Conservation (phyloP, 2,329 filamentous ascomycete species). For the Berkeleyomyces basicola region DNA sequence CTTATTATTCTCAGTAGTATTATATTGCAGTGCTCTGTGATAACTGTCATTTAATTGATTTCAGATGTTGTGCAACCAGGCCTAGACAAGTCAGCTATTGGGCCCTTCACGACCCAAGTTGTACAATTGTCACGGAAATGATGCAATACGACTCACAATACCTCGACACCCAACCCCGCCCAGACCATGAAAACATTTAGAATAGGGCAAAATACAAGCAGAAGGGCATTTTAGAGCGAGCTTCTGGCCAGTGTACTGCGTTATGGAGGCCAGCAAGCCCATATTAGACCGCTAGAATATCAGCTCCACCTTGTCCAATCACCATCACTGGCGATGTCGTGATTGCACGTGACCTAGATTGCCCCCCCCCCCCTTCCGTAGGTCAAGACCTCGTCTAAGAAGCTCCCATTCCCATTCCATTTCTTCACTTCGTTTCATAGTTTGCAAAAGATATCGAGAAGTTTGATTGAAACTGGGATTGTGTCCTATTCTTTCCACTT, state of each 20-base stretch:
- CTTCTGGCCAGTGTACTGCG: not conserved
- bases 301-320: slow-evolving; percentile 11
- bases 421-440: not conserved
- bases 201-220: not conserved
- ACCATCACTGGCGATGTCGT: slow-evolving; percentile 9
- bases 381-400: not conserved
- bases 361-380: slow-evolving; percentile 1
- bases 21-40: not conserved
- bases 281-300: slow-evolving; percentile 1
- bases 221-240: not conserved
- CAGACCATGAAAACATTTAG: not conserved
- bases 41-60: not conserved
- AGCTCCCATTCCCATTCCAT: not conserved
- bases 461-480: slow-evolving; percentile 3
- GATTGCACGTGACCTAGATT: slow-evolving; percentile 13
- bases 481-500: slow-evolving; percentile 13
- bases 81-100: not conserved
- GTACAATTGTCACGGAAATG: not conserved
- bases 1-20: not conserved
- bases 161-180: not conserved
- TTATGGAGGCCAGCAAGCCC: not conserved
- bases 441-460: not conserved
- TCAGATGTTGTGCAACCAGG: not conserved
- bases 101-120: not conserved
- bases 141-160: not conserved